phyloP scores from a whole-genome alignment of 495 filamentous ascomycete genomes.

The Pseudevernia furfuracea region DNA sequence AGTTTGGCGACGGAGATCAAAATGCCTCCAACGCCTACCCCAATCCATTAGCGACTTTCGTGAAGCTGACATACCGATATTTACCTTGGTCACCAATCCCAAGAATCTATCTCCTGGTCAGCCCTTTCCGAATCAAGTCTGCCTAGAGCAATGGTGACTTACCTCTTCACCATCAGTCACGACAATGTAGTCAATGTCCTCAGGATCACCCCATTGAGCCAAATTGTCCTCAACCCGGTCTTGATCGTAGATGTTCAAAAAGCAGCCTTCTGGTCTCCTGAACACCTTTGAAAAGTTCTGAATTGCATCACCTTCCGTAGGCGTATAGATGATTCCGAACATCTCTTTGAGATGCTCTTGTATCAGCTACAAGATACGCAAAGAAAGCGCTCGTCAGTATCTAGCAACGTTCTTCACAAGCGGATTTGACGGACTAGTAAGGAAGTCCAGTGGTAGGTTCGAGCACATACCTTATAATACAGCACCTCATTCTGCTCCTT shows the following conservation, averaged over 20 bases:
- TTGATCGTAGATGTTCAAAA: constrained; percentile 44
- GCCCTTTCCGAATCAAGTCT: constrained; percentile 30
- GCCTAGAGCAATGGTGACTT: neutral
- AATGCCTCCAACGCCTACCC: constrained; percentile 68
- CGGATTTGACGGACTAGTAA: constrained; percentile 7
- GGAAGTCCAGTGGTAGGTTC: neutral
- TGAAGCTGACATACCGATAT: neutral
- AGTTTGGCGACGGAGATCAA: constrained; percentile 80
- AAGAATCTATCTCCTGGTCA: constrained; percentile 55
- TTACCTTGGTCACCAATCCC: constrained; percentile 73
- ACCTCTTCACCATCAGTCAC: constrained; percentile 67
- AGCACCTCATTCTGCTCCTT: constrained; percentile 76
- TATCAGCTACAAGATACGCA: constrained; percentile 41
- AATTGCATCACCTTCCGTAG: constrained; percentile 88
- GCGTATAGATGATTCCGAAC: constrained; percentile 83
- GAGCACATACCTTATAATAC: constrained; percentile 52
- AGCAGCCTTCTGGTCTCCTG: constrained; percentile 66
- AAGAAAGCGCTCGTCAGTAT: neutral
- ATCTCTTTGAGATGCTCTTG: constrained; percentile 70
- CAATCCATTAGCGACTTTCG: neutral
- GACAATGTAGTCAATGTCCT: constrained; percentile 84
- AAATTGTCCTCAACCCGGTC: constrained; percentile 56
- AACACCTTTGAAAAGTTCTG: constrained; percentile 76
- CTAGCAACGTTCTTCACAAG: too few relatives aligned
- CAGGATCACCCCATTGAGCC: constrained; percentile 55